Evolutionary conservation across 1,284 basidiomycete genomes (phyloP).

Genomic region (Cryptococcus sp.): DNA sequence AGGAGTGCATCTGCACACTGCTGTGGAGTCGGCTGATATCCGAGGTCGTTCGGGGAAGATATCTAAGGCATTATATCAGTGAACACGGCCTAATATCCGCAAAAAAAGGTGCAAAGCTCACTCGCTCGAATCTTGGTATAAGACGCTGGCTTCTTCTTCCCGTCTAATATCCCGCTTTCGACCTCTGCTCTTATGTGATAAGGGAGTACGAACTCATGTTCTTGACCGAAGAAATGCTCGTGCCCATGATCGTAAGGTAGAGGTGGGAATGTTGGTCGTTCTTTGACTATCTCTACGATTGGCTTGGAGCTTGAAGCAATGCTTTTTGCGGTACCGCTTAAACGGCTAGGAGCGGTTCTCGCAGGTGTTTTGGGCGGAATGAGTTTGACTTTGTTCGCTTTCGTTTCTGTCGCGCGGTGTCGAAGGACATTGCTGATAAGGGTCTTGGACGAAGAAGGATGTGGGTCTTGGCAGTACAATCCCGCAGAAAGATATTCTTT

Average conservation of each 20-base stretch:
- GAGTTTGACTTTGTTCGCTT: neutral
- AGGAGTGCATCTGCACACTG: slow-evolving; percentile 50
- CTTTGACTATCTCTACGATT: neutral
- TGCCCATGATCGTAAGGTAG: slow-evolving; percentile 43
- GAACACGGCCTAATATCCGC: no score
- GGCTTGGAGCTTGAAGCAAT: neutral
- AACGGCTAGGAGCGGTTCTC: no score
- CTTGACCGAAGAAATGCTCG: slow-evolving; percentile 37
- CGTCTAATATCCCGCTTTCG: slow-evolving; percentile 48
- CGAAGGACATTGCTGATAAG: slow-evolving; percentile 36
- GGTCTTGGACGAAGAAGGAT: slow-evolving; percentile 27
- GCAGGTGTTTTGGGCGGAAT: neutral
- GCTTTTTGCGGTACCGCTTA: no score
- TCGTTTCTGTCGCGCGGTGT: neutral
- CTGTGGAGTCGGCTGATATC: slow-evolving; percentile 26
- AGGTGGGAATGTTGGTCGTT: slow-evolving; percentile 35
- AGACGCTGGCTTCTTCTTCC: slow-evolving; percentile 46
- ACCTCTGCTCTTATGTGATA: slow-evolving; percentile 49
- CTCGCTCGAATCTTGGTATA: slow-evolving; percentile 38
- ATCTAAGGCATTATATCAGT: slow-evolving; percentile 23
- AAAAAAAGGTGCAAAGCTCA: slow-evolving; percentile 5
- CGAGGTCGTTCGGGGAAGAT: slow-evolving; percentile 40
- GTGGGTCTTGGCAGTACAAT: slow-evolving; percentile 44
- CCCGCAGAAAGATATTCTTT: slow-evolving; percentile 45
- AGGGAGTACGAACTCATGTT: slow-evolving; percentile 49